These are phyloP conservation scores for Candida easanensis DNA, from an alignment of 805 yeast species.

Conservation along the genomic window DNA sequence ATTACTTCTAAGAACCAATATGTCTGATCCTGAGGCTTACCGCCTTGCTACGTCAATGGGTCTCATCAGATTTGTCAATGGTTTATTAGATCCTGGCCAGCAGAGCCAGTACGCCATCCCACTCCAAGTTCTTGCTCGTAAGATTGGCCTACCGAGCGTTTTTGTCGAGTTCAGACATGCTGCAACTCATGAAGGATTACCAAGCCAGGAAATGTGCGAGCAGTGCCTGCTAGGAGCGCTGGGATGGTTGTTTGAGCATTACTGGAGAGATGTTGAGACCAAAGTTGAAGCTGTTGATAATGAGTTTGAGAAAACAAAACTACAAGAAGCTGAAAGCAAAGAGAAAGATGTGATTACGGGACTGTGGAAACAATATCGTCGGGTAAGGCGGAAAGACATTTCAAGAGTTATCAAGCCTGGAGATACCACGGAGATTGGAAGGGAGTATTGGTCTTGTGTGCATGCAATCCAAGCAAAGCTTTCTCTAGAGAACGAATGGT, in stretches of 20 bases:
- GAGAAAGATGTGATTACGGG: slow-evolving; percentile 27
- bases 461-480: slow-evolving; percentile 21
- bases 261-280: slow-evolving; percentile 50
- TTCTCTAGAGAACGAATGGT: slow-evolving; percentile 6
- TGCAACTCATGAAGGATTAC: slow-evolving; percentile 87
- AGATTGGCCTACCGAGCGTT: slow-evolving; percentile 65
- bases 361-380: slow-evolving; percentile 45
- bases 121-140: slow-evolving; percentile 67
- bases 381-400: slow-evolving; percentile 46
- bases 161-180: slow-evolving; percentile 90
- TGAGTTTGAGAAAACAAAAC: slow-evolving; percentile 40
- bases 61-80: slow-evolving; percentile 84
- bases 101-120: slow-evolving; percentile 77
- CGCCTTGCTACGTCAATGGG: slow-evolving; percentile 48
- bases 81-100: slow-evolving; percentile 83
- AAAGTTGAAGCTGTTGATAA: slow-evolving; percentile 14
- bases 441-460: slow-evolving; percentile 41
- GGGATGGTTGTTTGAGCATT: slow-evolving; percentile 69
- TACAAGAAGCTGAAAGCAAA: slow-evolving; percentile 11
- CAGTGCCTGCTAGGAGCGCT: slow-evolving; percentile 58
- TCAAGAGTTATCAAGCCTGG: slow-evolving; percentile 38
- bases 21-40: not conserved
- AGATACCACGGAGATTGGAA: slow-evolving; percentile 40
- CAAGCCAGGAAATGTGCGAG: slow-evolving; percentile 67
- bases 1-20: slow-evolving; percentile 1